Conservation (phyloP, 2,329 filamentous ascomycete genomes). For the Aspergillus neotritici region DNA sequence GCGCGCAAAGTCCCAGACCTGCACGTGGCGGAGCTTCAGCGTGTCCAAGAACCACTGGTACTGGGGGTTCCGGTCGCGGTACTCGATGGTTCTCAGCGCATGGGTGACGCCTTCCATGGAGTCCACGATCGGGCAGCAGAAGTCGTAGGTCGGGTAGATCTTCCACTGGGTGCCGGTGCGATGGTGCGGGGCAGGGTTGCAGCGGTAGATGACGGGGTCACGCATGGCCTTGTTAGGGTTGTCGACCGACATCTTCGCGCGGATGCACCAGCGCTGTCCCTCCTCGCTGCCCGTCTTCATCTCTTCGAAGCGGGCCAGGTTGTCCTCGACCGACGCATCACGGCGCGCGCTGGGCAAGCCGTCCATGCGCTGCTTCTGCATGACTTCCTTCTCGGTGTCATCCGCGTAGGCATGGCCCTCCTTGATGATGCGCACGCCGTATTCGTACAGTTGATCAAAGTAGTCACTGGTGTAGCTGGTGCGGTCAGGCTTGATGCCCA, state of each 20-base stretch:
- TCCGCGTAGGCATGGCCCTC: conserved; percentile 88
- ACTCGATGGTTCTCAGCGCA: conserved; percentile 60
- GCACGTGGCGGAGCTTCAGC: conserved; percentile 41
- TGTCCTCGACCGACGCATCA: conserved; percentile 74
- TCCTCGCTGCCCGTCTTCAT: conserved; percentile 83
- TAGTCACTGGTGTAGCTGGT: conserved; percentile 92
- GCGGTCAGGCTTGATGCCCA: conserved; percentile 85
- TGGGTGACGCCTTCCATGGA: conserved; percentile 60
- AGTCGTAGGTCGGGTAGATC: conserved; percentile 63
- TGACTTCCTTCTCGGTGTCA: conserved; percentile 83
- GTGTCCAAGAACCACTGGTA: conserved; percentile 49
- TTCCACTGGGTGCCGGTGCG: conserved; percentile 61
- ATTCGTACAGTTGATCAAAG: conserved; percentile 86
- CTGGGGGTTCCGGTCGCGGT: conserved; percentile 48
- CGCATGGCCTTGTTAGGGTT: conserved; percentile 93
- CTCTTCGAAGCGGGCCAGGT: conserved; percentile 77
- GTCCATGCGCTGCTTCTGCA: conserved; percentile 78
- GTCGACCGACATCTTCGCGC: conserved; percentile 87
- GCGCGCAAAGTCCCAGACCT: conserved; percentile 50
- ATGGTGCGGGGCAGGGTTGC: conserved; percentile 64
- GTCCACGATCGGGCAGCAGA: conserved; percentile 60
- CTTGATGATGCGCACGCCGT: conserved; percentile 76
- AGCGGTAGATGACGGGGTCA: conserved; percentile 96
- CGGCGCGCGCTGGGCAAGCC: conserved; percentile 77
- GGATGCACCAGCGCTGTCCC: conserved; percentile 81